phyloP scores from a whole-genome alignment of 1,139 yeast genomes.

The Pichia sp. region DNA sequence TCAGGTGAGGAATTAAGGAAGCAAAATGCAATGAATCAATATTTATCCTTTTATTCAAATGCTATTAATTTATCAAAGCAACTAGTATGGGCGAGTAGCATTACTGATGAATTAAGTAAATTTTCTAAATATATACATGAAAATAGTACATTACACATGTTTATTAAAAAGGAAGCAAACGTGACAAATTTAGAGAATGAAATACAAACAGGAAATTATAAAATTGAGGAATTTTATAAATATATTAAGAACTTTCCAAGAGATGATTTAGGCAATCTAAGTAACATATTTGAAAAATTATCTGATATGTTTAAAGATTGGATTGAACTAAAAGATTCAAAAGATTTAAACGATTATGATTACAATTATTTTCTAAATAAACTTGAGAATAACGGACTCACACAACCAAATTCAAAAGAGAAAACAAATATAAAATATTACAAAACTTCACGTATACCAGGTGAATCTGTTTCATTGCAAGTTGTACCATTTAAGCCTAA shows the following conservation, averaged over 20 bases:
- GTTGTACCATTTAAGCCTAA: conserved; percentile 27
- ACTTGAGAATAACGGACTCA: background rate
- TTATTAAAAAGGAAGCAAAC: background rate
- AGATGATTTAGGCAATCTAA: conserved; percentile 9
- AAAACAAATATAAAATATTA: background rate
- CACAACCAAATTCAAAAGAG: background rate
- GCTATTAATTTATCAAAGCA: background rate
- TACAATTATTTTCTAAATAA: background rate
- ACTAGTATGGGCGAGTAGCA: conserved; percentile 1
- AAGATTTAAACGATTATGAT: background rate
- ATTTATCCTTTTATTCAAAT: background rate
- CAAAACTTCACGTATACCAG: conserved; percentile 12
- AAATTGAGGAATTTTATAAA: conserved; percentile 15
- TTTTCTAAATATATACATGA: conserved; percentile 7
- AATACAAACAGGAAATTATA: conserved; percentile 1
- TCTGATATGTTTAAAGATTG: conserved; percentile 9
- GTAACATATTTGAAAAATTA: conserved; percentile 1
- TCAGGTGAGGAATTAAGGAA: background rate
- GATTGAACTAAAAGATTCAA: conserved; percentile 9
- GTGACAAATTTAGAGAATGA: background rate
- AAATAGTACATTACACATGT: conserved; percentile 5
- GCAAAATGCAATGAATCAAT: background rate
- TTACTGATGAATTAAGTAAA: background rate
- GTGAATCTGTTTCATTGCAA: conserved; percentile 25
- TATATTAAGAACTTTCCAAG: conserved; percentile 11